These are phyloP conservation scores for Vitis amurensis DNA, from an alignment of 164 flowering plant species.

Conservation along the genomic window DNA sequence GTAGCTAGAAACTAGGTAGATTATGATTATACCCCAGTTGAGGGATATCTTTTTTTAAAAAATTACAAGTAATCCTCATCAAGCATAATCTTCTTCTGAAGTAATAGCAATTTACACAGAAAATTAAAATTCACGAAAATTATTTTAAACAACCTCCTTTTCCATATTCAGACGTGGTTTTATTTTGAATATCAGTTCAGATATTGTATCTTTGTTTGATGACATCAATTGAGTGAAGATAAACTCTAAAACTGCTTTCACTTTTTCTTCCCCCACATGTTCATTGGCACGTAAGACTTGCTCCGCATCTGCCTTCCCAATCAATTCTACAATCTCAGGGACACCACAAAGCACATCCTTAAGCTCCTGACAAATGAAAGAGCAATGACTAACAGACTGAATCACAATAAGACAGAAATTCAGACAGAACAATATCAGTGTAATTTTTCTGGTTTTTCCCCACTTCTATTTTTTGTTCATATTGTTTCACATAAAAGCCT, in stretches of 20 bases:
- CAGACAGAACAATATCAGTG: neutral
- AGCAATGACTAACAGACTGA: neutral
- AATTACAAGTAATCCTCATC: neutral
- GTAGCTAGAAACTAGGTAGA: no score
- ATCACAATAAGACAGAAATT: neutral
- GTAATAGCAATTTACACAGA: neutral
- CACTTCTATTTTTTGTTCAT: no score
- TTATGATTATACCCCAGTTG: neutral
- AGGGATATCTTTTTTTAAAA: neutral
- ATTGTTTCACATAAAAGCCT: no score
- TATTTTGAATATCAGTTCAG: slow-evolving; percentile 41
- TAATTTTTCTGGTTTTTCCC: no score
- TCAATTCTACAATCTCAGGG: slow-evolving; percentile 84
- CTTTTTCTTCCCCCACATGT: slow-evolving; percentile 47
- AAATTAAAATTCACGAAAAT: neutral
- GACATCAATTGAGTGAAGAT: slow-evolving; percentile 76
- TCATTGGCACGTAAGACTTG: slow-evolving; percentile 35
- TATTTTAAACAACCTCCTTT: slow-evolving; percentile 39
- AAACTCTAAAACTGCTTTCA: slow-evolving; percentile 48
- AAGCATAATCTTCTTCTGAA: neutral
- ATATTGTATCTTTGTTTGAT: slow-evolving; percentile 49
- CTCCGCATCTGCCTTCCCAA: slow-evolving; percentile 46
- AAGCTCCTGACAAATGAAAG: slow-evolving; percentile 56
- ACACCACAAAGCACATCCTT: slow-evolving; percentile 57
- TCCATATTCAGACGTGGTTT: slow-evolving; percentile 55